phyloP scores from a whole-genome alignment of 2,329 filamentous ascomycete species.

The Parastagonospora avenae region DNA sequence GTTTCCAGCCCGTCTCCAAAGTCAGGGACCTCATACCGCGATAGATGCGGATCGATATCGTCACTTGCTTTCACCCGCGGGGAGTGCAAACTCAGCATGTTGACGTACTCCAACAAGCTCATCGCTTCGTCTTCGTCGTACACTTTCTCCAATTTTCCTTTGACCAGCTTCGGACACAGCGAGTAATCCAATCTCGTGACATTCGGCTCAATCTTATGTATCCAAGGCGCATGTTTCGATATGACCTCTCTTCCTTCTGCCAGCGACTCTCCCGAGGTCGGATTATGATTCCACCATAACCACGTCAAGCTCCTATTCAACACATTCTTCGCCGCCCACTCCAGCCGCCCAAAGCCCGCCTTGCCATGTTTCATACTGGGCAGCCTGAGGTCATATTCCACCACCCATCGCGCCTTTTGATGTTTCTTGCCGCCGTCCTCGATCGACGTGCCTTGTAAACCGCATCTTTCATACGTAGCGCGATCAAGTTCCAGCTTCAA shows the following conservation, averaged over 20 bases:
- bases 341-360: constrained; percentile 77
- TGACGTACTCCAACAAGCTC: constrained; percentile 76
- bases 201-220: constrained; percentile 29
- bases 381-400: constrained; percentile 75
- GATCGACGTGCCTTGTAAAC: constrained; percentile 74
- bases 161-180: constrained; percentile 33
- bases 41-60: constrained; percentile 70
- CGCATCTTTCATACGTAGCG: constrained; percentile 80
- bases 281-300: constrained; percentile 72
- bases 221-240: constrained; percentile 38
- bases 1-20: constrained; percentile 21
- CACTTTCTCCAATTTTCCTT: constrained; percentile 37
- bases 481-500: constrained; percentile 80
- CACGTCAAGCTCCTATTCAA: constrained; percentile 71
- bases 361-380: constrained; percentile 82
- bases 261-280: constrained; percentile 27
- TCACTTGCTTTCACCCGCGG: constrained; percentile 65
- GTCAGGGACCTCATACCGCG: constrained; percentile 66
- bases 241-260: constrained; percentile 30
- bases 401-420: constrained; percentile 74
- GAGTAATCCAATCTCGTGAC: constrained; percentile 27
- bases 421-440: constrained; percentile 64
- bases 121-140: constrained; percentile 66
- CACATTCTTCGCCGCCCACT: constrained; percentile 80
- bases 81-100: constrained; percentile 68